A percentile compares a stretch with the other conserved stretches of the same genome.
phyloP scores from a whole-genome alignment of 2,329 filamentous ascomycete genomes.

The Fusarium graminum region DNA sequence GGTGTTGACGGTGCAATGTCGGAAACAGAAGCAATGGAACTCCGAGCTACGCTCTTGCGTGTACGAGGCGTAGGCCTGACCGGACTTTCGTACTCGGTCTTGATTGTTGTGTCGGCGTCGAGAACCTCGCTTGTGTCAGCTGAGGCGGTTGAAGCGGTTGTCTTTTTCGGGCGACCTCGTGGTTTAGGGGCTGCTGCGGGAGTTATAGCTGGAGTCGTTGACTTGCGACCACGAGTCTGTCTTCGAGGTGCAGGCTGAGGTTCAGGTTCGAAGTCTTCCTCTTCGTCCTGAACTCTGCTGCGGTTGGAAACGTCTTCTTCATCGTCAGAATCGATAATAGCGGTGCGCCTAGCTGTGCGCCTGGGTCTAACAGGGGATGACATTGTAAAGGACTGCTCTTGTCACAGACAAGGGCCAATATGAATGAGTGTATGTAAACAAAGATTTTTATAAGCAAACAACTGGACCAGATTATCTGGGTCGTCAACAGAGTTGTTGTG shows the following conservation, averaged over 20 bases:
- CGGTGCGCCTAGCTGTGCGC: slow-evolving; percentile 73
- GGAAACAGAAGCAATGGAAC: slow-evolving; percentile 57
- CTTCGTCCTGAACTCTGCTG: slow-evolving; percentile 68
- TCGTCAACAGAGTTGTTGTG: slow-evolving; percentile 11
- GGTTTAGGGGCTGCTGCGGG: slow-evolving; percentile 61
- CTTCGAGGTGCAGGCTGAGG: slow-evolving; percentile 70
- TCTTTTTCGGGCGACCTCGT: slow-evolving; percentile 60
- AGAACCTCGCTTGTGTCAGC: slow-evolving; percentile 55
- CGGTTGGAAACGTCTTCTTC: slow-evolving; percentile 73
- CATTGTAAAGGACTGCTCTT: slow-evolving; percentile 45
- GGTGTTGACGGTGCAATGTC: slow-evolving; percentile 60
- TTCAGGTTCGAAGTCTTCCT: slow-evolving; percentile 84
- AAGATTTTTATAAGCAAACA: slow-evolving; percentile 6
- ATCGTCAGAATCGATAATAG: slow-evolving; percentile 84
- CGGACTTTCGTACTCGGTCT: slow-evolving; percentile 49
- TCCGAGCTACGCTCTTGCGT: slow-evolving; percentile 70
- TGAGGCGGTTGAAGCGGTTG: slow-evolving; percentile 49
- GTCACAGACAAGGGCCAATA: slow-evolving; percentile 30
- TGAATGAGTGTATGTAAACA: slow-evolving; percentile 7
- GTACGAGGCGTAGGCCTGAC: slow-evolving; percentile 71
- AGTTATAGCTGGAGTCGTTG: slow-evolving; percentile 59
- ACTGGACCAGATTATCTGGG: neutral
- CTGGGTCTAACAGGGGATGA: slow-evolving; percentile 56
- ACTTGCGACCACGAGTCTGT: slow-evolving; percentile 59
- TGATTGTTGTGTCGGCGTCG: slow-evolving; percentile 53